Conservation (phyloP, 768 basidiomycete genomes). For the Amanita inopinata region DNA sequence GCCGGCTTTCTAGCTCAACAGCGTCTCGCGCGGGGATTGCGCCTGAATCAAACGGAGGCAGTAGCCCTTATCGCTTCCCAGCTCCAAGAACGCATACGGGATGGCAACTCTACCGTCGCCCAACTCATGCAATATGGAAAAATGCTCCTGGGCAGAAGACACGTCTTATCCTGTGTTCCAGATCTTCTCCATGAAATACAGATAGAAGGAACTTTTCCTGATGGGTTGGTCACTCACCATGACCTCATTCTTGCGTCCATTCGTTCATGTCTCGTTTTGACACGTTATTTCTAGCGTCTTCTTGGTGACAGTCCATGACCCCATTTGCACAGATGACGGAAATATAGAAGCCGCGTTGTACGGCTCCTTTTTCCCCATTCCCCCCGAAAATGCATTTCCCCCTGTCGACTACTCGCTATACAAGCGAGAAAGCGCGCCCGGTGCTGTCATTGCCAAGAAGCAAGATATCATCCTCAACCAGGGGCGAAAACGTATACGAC, state of each 20-base stretch:
- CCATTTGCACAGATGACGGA: slow-evolving; percentile 78
- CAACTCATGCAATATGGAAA: slow-evolving; percentile 95
- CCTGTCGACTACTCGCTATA: slow-evolving; percentile 37
- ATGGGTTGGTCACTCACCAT: slow-evolving; percentile 63
- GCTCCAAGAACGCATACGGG: slow-evolving; percentile 88
- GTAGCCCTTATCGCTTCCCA: slow-evolving; percentile 86
- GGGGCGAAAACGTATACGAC: slow-evolving; percentile 54
- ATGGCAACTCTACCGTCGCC: slow-evolving; percentile 78
- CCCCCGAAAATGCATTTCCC: slow-evolving; percentile 57
- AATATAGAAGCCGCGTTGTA: slow-evolving; percentile 81
- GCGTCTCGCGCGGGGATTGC: slow-evolving; percentile 86
- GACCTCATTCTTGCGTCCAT: background rate
- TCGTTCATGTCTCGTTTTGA: slow-evolving; percentile 2
- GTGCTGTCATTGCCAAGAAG: slow-evolving; percentile 61
- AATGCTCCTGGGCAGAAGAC: slow-evolving; percentile 74
- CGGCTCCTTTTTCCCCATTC: slow-evolving; percentile 86
- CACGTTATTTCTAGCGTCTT: slow-evolving; percentile 48
- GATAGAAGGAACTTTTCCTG: slow-evolving; percentile 86
- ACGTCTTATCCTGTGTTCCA: slow-evolving; percentile 80
- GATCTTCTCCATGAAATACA: slow-evolving; percentile 77
- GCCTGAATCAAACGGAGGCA: slow-evolving; percentile 82
- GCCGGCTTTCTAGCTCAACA: slow-evolving; percentile 88
- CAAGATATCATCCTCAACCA: slow-evolving; percentile 68
- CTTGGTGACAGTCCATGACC: slow-evolving; percentile 95
- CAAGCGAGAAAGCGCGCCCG: slow-evolving; percentile 49